Conservation (phyloP, 2,329 filamentous ascomycete genomes). For the Pyrenochaeta sp. region DNA sequence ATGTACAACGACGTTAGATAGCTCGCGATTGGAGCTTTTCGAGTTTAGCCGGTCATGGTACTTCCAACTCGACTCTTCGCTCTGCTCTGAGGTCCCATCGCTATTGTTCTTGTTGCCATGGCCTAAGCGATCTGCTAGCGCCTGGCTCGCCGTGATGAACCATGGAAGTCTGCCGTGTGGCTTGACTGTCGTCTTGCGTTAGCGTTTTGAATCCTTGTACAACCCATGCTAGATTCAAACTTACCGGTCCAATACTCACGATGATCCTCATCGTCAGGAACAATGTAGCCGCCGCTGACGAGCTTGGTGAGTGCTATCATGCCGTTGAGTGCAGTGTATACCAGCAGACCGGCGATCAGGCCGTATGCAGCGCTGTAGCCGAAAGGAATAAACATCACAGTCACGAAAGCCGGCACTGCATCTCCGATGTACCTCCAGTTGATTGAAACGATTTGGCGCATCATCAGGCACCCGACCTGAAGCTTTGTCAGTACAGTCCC, state of each 20-base stretch:
- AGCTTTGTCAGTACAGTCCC: slow-evolving; percentile 19
- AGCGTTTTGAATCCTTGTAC: slow-evolving; percentile 11
- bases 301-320: slow-evolving; percentile 73
- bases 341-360: slow-evolving; percentile 79
- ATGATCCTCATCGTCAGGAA: slow-evolving; percentile 75
- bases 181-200: slow-evolving; percentile 32
- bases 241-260: slow-evolving; percentile 84
- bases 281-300: slow-evolving; percentile 70
- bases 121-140: slow-evolving; percentile 30
- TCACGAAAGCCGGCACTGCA: slow-evolving; percentile 82
- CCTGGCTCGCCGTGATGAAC: slow-evolving; percentile 40
- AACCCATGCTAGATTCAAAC: slow-evolving; percentile 11
- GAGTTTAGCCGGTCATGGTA: slow-evolving; percentile 34
- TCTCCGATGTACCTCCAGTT: slow-evolving; percentile 90
- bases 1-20: slow-evolving; percentile 35
- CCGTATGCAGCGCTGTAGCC: slow-evolving; percentile 89
- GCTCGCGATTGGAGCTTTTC: slow-evolving; percentile 36
- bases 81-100: slow-evolving; percentile 33
- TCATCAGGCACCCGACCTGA: slow-evolving; percentile 76
- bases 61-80: slow-evolving; percentile 31
- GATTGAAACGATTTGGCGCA: slow-evolving; percentile 74
- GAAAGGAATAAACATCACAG: slow-evolving; percentile 85
- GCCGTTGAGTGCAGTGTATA: slow-evolving; percentile 77
- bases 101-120: slow-evolving; percentile 17
- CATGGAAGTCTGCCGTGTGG: slow-evolving; percentile 43